Evolutionary conservation across 2,329 filamentous ascomycete species (phyloP), one percentile per base, ranked within the genome.

Genomic region (Verruconis gallopava): DNA sequence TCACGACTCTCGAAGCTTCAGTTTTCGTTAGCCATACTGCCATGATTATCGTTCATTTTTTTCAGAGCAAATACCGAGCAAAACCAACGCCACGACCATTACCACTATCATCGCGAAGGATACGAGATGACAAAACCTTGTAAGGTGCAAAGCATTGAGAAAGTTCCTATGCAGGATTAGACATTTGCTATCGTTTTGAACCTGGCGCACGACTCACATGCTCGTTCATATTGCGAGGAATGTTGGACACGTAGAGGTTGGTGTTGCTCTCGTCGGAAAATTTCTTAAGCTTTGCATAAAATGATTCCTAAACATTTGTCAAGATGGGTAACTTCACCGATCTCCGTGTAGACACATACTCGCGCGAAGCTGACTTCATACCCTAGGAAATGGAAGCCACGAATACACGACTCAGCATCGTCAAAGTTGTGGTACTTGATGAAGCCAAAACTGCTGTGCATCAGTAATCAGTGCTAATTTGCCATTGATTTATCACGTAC

Each of bases 341-440:
- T 62, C 40, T 63, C 51, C 46, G 15, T 21, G 48, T 13, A 32
- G 42, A n/a, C 20, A 63, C 73, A 56, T 66, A 93, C 86, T 55
- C 88, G 77, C 52, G 93, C 91, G 66, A 96, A 96, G 57, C 89
- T 93, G 53, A 94, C 89, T 68, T 98, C 91, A 57, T 96, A 98
- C 42, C 89, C 89, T 50, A 93, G 77, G 55, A 83, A 81, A 58
- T 91, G 89, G 59, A 98, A 95, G 35, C 85, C 91, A 41, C 86
- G 84, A 56, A 98, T 98, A 60, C 91, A 96, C 56, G 86, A 82
- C 66, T 96, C 88, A 11, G 91, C 94, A 50, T 95, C 80, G 43
- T 80, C 78, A 48, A 83, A 82, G 52, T 84, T 81, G 59, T 75
- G 82, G 60, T 93, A 98, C 62, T 95, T 94, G 60, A 94, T 89